Conservation (phyloP, 2,329 filamentous ascomycete species). For the Aspergillus ochraceoroseus region DNA sequence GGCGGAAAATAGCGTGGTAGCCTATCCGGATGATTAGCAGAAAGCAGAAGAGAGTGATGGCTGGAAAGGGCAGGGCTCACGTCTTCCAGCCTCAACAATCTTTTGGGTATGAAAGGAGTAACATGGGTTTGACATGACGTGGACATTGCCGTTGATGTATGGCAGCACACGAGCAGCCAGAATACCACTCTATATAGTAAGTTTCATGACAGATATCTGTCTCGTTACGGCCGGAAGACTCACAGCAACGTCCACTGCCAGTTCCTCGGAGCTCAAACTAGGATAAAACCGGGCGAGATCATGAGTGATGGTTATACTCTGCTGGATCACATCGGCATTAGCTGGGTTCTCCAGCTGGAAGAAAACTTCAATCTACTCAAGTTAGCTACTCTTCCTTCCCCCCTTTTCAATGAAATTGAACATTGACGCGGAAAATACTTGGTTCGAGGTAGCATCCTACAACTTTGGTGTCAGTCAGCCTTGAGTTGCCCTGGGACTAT, state of each 20-base stretch:
- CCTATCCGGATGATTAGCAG: background rate
- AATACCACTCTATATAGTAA: background rate
- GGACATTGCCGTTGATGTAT: slow-evolving; percentile 3
- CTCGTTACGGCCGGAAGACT: too few relatives aligned
- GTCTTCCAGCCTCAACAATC: background rate
- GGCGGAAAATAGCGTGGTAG: slow-evolving; percentile 1
- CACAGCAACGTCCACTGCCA: slow-evolving; percentile 5
- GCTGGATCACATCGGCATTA: background rate
- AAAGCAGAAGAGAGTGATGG: too few relatives aligned
- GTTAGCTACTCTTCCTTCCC: too few relatives aligned
- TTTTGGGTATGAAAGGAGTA: slow-evolving; percentile 1
- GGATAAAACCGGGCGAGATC: background rate
- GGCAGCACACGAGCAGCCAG: slow-evolving; percentile 1
- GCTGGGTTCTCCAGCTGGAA: slow-evolving; percentile 1
- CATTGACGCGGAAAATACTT: background rate
- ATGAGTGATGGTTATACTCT: background rate
- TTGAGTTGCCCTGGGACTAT: too few relatives aligned
- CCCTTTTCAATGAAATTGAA: background rate
- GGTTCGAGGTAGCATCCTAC: slow-evolving; percentile 13
- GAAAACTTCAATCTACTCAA: slow-evolving; percentile 2
- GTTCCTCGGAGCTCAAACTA: background rate
- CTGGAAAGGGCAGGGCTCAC: too few relatives aligned
- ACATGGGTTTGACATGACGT: slow-evolving; percentile 7
- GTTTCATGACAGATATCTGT: background rate
- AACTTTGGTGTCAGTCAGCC: too few relatives aligned